A percentile compares a stretch with the other conserved stretches of the same genome.
These are phyloP conservation scores for Leptographium lundbergii DNA, from an alignment of 2,329 filamentous ascomycete genomes.

Conservation along the genomic window DNA sequence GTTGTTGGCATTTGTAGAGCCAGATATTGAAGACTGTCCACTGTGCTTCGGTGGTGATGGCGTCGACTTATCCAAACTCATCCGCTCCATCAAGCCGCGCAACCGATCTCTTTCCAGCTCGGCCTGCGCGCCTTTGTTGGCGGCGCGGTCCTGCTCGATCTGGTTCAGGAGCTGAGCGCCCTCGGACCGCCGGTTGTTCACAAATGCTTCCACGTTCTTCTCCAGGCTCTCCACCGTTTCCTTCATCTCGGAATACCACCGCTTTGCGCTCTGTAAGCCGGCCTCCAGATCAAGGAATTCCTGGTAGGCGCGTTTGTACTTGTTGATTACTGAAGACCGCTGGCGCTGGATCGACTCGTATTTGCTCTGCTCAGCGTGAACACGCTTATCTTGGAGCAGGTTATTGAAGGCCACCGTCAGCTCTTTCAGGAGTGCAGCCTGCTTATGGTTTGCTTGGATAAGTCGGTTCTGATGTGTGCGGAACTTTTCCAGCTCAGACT, in stretches of 20 bases:
- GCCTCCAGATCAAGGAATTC: slow-evolving; percentile 83
- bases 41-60: slow-evolving; percentile 23
- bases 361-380: slow-evolving; percentile 86
- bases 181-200: slow-evolving; percentile 85
- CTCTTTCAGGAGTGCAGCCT: slow-evolving; percentile 88
- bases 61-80: slow-evolving; percentile 65
- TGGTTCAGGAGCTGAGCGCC: slow-evolving; percentile 78
- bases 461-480: slow-evolving; percentile 82
- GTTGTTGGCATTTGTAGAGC: slow-evolving; percentile 16
- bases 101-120: slow-evolving; percentile 79
- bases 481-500: slow-evolving; percentile 96
- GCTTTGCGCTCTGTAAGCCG: slow-evolving; percentile 75
- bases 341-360: slow-evolving; percentile 83
- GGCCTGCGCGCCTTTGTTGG: slow-evolving; percentile 46
- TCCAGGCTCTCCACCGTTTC: slow-evolving; percentile 84
- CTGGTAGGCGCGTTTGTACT: slow-evolving; percentile 84
- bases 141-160: slow-evolving; percentile 69
- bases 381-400: slow-evolving; percentile 84
- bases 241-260: slow-evolving; percentile 92
- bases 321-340: slow-evolving; percentile 65
- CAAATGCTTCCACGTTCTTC: slow-evolving; percentile 94
- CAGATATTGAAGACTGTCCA: slow-evolving; percentile 16
- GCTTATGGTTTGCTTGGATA: slow-evolving; percentile 89
- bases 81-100: slow-evolving; percentile 83
- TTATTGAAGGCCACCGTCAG: slow-evolving; percentile 77